Evolutionary conservation across 345 rosid species (phyloP), one percentile per base, ranked within the genome.

Genomic region (Aquilaria yunnanensis): DNA sequence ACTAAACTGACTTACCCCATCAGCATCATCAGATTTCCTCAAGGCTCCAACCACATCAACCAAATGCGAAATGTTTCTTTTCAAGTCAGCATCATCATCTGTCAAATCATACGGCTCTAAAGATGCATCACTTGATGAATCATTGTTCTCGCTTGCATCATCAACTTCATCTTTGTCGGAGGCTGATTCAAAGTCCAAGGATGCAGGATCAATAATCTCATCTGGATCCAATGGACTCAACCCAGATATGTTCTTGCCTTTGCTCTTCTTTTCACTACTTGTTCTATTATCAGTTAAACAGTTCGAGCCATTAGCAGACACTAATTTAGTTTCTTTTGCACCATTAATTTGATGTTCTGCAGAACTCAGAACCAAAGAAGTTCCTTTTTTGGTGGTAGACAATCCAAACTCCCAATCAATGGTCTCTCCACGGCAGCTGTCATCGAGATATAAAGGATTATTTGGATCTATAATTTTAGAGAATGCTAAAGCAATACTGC

Each of bases 31-130:
- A 63, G 85, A 70, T 81, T 94, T 94, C 76, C 89, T 76, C 64
- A 94, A 81, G 73, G 97, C 99, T 78, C 84, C 88, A 69, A 86
- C 87, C 58, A 94, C 86, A 82, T 94, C 99, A 67, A 83, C 88
- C 77, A 90, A 84, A 68, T 94, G 97, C 6, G 96, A 75, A 57
- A 86, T 58, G 46, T 83, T 88, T 68, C 72, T 75, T 63, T 79
- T 83, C 57, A 90, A 72, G 76, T 94, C 96, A 29, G 77, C 70
- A 66, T 86, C 89, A 80, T 90, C 89, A 76, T 94, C 99, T 53
- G 84, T 65, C 69, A 94, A 71, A 75, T 94, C 97, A 76, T 88
- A 94, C 55, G 99, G 99, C 79, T 86, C 87, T 74, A 94, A 78
- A 57, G 87, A 86, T 59, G 96, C 82, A 74, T 82, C 93, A 75